phyloP scores from a whole-genome alignment of 768 basidiomycete species.

The Lactifluus rugatus region DNA sequence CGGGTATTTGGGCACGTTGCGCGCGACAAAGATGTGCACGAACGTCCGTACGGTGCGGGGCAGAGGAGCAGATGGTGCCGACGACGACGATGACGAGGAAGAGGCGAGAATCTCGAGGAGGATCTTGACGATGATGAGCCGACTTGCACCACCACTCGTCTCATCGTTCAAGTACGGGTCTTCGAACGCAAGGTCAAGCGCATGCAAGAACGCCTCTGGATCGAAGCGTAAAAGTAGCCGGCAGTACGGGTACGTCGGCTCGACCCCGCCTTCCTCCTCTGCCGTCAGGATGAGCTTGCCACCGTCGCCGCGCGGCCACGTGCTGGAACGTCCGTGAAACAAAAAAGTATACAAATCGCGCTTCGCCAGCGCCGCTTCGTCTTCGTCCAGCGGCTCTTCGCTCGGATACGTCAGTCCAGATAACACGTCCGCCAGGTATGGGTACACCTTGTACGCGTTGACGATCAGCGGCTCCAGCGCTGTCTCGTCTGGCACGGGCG shows the following conservation, averaged over 20 bases:
- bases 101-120: slow-evolving; percentile 60
- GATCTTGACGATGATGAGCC: slow-evolving; percentile 75
- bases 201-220: slow-evolving; percentile 88
- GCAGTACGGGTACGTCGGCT: slow-evolving; percentile 86
- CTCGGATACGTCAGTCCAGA: slow-evolving; percentile 84
- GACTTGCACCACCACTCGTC: slow-evolving; percentile 44
- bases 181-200: slow-evolving; percentile 91
- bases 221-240: slow-evolving; percentile 80
- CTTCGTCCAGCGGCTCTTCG: slow-evolving; percentile 54
- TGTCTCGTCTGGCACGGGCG: slow-evolving; percentile 25
- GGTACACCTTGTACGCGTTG: slow-evolving; percentile 86
- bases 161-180: slow-evolving; percentile 84
- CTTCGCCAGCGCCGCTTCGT: slow-evolving; percentile 62
- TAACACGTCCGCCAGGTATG: slow-evolving; percentile 73
- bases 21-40: slow-evolving; percentile 90
- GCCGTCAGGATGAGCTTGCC: slow-evolving; percentile 68
- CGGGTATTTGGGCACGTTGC: slow-evolving; percentile 94
- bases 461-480: slow-evolving; percentile 49
- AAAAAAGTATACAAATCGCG: slow-evolving; percentile 70
- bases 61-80: slow-evolving; percentile 24
- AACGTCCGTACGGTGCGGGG: slow-evolving; percentile 63
- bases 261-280: slow-evolving; percentile 61
- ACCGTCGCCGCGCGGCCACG: slow-evolving; percentile 67
- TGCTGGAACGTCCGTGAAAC: slow-evolving; percentile 69
- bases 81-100: background rate